These are phyloP conservation scores for Grosmannia serpens DNA, from an alignment of 2,329 filamentous ascomycete genomes.

Conservation along the genomic window DNA sequence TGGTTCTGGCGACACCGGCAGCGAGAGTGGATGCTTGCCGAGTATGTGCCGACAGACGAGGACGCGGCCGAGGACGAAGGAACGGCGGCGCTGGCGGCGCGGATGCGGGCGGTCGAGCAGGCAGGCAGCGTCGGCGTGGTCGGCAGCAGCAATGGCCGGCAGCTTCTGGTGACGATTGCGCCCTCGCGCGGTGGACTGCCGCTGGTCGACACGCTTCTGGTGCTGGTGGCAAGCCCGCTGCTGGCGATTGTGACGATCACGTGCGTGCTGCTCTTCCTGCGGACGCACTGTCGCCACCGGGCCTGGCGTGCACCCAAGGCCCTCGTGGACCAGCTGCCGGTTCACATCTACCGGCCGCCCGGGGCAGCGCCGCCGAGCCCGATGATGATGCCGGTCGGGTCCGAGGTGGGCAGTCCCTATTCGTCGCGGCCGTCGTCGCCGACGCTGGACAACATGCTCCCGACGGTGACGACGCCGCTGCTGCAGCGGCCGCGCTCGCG, in stretches of 20 bases:
- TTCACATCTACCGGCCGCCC: slow-evolving; percentile 89
- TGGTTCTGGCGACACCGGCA: slow-evolving; percentile 8
- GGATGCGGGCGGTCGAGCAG: not conserved
- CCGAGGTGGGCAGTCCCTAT: slow-evolving; percentile 15
- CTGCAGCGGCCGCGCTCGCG: slow-evolving; percentile 58
- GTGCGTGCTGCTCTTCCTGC: slow-evolving; percentile 75
- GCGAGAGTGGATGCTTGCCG: slow-evolving; percentile 11
- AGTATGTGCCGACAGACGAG: slow-evolving; percentile 6
- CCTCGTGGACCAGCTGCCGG: slow-evolving; percentile 85
- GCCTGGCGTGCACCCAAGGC: slow-evolving; percentile 97
- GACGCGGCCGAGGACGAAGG: not conserved
- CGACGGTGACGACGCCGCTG: slow-evolving; percentile 68
- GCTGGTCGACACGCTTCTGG: slow-evolving; percentile 92
- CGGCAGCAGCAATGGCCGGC: slow-evolving; percentile 46
- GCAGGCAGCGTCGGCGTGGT: slow-evolving; percentile 1
- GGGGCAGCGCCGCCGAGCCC: slow-evolving; percentile 10
- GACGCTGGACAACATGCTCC: slow-evolving; percentile 34
- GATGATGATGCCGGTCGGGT: not conserved
- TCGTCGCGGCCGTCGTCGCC: slow-evolving; percentile 48
- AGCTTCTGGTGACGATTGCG: slow-evolving; percentile 92
- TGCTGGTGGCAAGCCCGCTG: slow-evolving; percentile 88
- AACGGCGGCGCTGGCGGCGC: not conserved
- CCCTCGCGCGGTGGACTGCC: slow-evolving; percentile 82
- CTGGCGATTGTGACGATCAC: slow-evolving; percentile 87
- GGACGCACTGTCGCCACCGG: slow-evolving; percentile 76